Base-by-base conservation (phyloP, 2,329 filamentous ascomycete species). In the Aureobasidium pullulans region DNA sequence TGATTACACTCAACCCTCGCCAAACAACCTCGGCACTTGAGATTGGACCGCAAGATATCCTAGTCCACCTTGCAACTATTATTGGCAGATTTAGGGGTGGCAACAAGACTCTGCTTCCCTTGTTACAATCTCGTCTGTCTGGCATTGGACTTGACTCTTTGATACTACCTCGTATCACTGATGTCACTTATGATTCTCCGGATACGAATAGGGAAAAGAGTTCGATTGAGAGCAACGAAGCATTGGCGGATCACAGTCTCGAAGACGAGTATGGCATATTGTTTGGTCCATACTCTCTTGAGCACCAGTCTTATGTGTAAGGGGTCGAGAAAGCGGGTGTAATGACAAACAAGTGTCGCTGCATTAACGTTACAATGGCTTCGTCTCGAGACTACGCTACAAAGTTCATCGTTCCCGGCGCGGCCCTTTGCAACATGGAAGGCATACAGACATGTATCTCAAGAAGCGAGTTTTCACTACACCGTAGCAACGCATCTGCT, bases 131-230 rank as follows among this genome's bases (percentile, higher is more conserved):
- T 23, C 50, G 50, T 19, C 50, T 54, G 2, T 40, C 50, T n/a
- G 11, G 28, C 8, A 54, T 54, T 10, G 50, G 50, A 15, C 50
- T 54, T 42, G 50, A 39, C 15, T 31, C 50, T 42, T 8, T 37
- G 7, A 32, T 54, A 13, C 6, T 19, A 15, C 50, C 50, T 7
- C 50, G 50, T 8, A 54, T 54, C 28, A 40, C 39, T 9, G 50
- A 54, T 19, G 50, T 54, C 16, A 54, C 50, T 13, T 43, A 54
- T 54, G 50, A 54, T 23, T 54, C 50, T 16, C 50, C 50, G 23
- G 37, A 54, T 10, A 54, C 37, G 1, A 40, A 54, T 9, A 13
- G 50, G 2, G 50, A 54, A 6, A 54, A 32, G 11, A 7, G 37
- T 16, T 54, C 50, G 28, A 43, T 54, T 19, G 50, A 54, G 37